These are phyloP conservation scores for Phytophthora sp. DNA, from an alignment of 352 stramenopile genomes.

Conservation along the genomic window DNA sequence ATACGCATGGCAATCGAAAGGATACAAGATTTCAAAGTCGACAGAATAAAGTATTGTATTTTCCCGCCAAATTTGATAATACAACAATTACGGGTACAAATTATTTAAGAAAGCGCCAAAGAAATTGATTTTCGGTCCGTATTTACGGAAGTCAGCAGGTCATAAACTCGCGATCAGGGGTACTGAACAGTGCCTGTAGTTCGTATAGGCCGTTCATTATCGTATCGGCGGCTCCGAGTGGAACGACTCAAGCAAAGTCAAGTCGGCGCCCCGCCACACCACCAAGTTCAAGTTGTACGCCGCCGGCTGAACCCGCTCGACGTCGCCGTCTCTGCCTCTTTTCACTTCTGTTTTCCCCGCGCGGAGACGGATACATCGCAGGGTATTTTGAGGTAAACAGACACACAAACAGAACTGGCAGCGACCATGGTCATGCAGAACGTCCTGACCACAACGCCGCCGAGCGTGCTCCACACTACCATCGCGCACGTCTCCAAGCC, in stretches of 20 bases:
- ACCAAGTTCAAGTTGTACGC: conserved; percentile 38
- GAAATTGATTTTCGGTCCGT: conserved; percentile 30
- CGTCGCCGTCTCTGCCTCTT: conserved; percentile 26
- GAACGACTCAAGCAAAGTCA: conserved; percentile 7
- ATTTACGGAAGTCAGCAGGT: conserved; percentile 21
- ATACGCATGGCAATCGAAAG: background rate
- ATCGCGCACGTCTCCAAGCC: conserved; percentile 84
- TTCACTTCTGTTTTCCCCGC: conserved; percentile 29
- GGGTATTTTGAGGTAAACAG: background rate
- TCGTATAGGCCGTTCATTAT: conserved; percentile 26
- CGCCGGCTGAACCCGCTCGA: conserved; percentile 1
- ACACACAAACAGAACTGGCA: background rate
- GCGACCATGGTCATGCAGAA: conserved; percentile 47
- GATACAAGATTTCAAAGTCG: conserved; percentile 13
- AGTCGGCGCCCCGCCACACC: conserved; percentile 1
- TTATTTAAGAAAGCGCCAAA: background rate
- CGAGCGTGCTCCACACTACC: conserved; percentile 74
- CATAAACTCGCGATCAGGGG: background rate
- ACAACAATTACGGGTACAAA: background rate
- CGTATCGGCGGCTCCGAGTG: conserved; percentile 14
- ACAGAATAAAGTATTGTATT: background rate
- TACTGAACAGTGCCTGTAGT: background rate
- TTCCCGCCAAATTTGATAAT: background rate
- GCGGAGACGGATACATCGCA: conserved; percentile 1
- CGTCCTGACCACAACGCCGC: conserved; percentile 28